These are phyloP conservation scores for Allomyces arbusculus DNA, from an alignment of 192 early-diverging fungal species.

Conservation along the genomic window DNA sequence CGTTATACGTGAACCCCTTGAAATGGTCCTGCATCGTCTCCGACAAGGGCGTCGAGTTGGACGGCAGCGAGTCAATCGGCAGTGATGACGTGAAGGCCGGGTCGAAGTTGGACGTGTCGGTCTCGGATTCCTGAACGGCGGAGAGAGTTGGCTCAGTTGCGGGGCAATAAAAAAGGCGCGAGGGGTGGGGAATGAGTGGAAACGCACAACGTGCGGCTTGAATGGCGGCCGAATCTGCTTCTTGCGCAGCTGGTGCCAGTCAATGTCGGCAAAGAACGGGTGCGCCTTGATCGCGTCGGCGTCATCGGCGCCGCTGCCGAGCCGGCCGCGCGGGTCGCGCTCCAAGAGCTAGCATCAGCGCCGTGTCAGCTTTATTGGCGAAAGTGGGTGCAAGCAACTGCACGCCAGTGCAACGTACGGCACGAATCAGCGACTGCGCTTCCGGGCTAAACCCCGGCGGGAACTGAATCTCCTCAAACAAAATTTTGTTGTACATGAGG, in stretches of 20 bases:
- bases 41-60: slow-evolving; percentile 52
- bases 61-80: slow-evolving; percentile 69
- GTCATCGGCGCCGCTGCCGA: slow-evolving; percentile 52
- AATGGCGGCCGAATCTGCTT: slow-evolving; percentile 85
- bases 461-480: slow-evolving; percentile 49
- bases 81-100: slow-evolving; percentile 91
- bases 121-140: slow-evolving; percentile 31
- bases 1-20: slow-evolving; percentile 78
- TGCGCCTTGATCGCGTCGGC: slow-evolving; percentile 86
- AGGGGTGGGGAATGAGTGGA: slow-evolving; percentile 5
- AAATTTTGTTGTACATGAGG: slow-evolving; percentile 56
- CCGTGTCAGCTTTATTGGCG: background rate
- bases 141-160: background rate
- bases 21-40: slow-evolving; percentile 88
- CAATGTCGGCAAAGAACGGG: slow-evolving; percentile 73
- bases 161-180: slow-evolving; percentile 5
- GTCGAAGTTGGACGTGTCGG: slow-evolving; percentile 95
- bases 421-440: slow-evolving; percentile 41
- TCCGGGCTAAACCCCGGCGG: slow-evolving; percentile 45
- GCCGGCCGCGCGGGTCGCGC: slow-evolving; percentile 55
- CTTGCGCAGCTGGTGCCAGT: slow-evolving; percentile 71
- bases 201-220: slow-evolving; percentile 58
- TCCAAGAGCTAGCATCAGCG: slow-evolving; percentile 32
- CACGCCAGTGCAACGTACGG: slow-evolving; percentile 14
- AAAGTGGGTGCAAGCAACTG: background rate